Evolutionary conservation across 805 yeast genomes (phyloP).

Genomic region (Candida pseudofarinosa): DNA sequence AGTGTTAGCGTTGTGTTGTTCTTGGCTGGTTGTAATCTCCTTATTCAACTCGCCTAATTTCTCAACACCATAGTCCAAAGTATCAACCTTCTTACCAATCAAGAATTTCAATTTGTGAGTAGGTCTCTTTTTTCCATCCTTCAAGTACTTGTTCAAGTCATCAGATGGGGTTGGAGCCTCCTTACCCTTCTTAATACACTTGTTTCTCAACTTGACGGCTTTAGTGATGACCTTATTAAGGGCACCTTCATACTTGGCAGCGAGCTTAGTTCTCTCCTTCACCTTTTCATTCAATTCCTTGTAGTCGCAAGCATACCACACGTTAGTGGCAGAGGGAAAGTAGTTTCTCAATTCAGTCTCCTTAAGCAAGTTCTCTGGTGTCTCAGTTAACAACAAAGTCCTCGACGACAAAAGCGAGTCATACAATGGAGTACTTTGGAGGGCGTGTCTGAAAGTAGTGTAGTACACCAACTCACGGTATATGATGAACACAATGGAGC

Average conservation of each 20-base stretch:
- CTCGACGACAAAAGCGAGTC: slow-evolving; percentile 66
- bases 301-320: slow-evolving; percentile 65
- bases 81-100: slow-evolving; percentile 80
- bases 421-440: slow-evolving; percentile 69
- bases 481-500: slow-evolving; percentile 58
- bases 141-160: slow-evolving; percentile 60
- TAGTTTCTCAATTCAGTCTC: slow-evolving; percentile 50
- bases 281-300: slow-evolving; percentile 51
- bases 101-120: slow-evolving; percentile 68
- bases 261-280: slow-evolving; percentile 60
- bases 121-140: slow-evolving; percentile 69
- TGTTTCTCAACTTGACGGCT: slow-evolving; percentile 52
- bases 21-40: slow-evolving; percentile 59
- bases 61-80: slow-evolving; percentile 69
- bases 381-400: slow-evolving; percentile 68
- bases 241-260: slow-evolving; percentile 61
- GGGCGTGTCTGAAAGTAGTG: slow-evolving; percentile 65
- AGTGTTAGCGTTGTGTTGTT: slow-evolving; percentile 45
- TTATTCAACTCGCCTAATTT: slow-evolving; percentile 65
- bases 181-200: slow-evolving; percentile 55
- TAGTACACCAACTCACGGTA: slow-evolving; percentile 74
- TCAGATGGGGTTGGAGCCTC: slow-evolving; percentile 54
- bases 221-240: slow-evolving; percentile 56
- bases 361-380: slow-evolving; percentile 46
- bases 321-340: slow-evolving; percentile 59